Percentiles rank a stretch among this genome's conserved stretches.
Conservation (phyloP, 2,329 filamentous ascomycete genomes). For the Verticillium albo-atrum region DNA sequence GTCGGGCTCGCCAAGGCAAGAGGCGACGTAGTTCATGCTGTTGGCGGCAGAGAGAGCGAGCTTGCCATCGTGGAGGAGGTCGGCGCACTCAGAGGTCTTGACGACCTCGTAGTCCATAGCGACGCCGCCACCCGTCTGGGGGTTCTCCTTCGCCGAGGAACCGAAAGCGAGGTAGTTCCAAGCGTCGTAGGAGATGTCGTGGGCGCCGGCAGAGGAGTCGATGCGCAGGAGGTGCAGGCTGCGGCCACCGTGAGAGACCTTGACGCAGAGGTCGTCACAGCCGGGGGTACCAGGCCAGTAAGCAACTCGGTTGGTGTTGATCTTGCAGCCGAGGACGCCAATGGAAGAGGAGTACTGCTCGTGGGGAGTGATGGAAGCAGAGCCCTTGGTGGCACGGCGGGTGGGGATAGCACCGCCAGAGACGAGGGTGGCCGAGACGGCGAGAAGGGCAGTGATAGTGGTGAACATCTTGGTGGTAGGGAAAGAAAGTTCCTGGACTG, state of each 20-base stretch:
- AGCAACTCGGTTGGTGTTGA: slow-evolving; percentile 56
- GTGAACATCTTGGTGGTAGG: slow-evolving; percentile 17
- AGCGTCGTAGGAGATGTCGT: slow-evolving; percentile 58
- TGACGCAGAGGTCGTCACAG: slow-evolving; percentile 54
- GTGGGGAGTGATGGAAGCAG: slow-evolving; percentile 46
- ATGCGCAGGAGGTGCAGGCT: slow-evolving; percentile 53
- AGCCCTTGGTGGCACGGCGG: slow-evolving; percentile 16
- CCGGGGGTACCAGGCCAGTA: slow-evolving; percentile 52
- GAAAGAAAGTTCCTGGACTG: background rate
- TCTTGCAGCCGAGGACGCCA: slow-evolving; percentile 56
- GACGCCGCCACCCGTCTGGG: slow-evolving; percentile 44
- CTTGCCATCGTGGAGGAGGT: slow-evolving; percentile 45
- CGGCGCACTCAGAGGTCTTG: slow-evolving; percentile 40
- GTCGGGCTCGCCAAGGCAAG: slow-evolving; percentile 38
- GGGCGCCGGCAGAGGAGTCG: slow-evolving; percentile 50
- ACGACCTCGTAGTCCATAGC: slow-evolving; percentile 46
- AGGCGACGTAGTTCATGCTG: slow-evolving; percentile 50
- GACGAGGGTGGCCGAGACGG: slow-evolving; percentile 19
- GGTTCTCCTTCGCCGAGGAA: slow-evolving; percentile 38
- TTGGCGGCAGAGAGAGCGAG: slow-evolving; percentile 51
- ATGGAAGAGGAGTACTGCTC: slow-evolving; percentile 51
- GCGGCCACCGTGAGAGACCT: slow-evolving; percentile 43
- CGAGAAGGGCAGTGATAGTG: slow-evolving; percentile 23
- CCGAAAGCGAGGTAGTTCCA: slow-evolving; percentile 56
- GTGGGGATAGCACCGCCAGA: slow-evolving; percentile 18